Evolutionary conservation across 768 basidiomycete genomes (phyloP).

Genomic region (Vararia minispora): DNA sequence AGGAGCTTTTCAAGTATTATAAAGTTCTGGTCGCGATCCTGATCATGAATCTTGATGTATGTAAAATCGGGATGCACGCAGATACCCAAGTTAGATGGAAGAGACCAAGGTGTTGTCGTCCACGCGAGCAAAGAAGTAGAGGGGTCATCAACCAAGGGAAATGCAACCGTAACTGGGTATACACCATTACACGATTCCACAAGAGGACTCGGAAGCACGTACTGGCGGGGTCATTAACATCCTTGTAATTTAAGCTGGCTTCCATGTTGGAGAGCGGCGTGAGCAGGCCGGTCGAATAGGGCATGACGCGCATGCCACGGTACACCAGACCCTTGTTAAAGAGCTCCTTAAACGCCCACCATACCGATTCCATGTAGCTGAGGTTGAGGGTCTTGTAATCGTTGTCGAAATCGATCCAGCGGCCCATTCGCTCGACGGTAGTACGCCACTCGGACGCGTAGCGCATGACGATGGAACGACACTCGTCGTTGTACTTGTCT

Average conservation of each 20-base stretch:
- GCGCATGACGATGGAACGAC: conserved; percentile 93
- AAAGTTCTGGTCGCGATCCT: conserved; percentile 76
- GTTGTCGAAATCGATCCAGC: conserved; percentile 99
- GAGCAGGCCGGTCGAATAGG: conserved; percentile 92
- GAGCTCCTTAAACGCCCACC: conserved; percentile 98
- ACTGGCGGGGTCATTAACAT: conserved; percentile 91
- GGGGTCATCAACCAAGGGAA: conserved; percentile 90
- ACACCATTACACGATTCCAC: neutral
- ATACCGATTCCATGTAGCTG: conserved; percentile 94
- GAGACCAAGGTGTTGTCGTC: conserved; percentile 99
- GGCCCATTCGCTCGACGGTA: conserved; percentile 96
- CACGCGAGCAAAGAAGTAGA: conserved; percentile 85
- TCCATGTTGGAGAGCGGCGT: conserved; percentile 98
- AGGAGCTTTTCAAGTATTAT: conserved; percentile 87
- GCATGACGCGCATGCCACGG: conserved; percentile 91
- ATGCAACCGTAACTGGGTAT: conserved; percentile 71
- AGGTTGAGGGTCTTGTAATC: conserved; percentile 97
- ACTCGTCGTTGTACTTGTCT: conserved; percentile 95
- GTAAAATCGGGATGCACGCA: conserved; percentile 95
- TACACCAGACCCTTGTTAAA: conserved; percentile 91
- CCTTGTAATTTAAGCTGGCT: conserved; percentile 83
- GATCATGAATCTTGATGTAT: conserved; percentile 94
- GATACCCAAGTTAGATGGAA: conserved; percentile 89
- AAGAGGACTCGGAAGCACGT: conserved; percentile 16
- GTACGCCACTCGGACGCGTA: conserved; percentile 89